phyloP scores from a whole-genome alignment of 371 early-diverging fungal genomes.

The Umbelopsis sp. region DNA sequence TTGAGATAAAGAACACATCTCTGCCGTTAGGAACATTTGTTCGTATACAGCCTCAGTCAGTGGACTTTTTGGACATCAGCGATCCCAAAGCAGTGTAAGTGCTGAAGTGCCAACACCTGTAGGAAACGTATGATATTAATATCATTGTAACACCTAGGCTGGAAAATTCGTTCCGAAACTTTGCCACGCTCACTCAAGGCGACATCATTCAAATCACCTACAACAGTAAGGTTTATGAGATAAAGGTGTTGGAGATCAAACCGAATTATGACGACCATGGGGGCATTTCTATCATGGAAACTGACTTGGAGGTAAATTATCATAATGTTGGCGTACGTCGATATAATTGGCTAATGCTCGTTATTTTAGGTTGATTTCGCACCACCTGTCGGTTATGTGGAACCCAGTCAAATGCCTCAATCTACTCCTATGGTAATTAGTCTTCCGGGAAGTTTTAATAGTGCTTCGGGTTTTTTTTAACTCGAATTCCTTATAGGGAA shows the following conservation, averaged over 20 bases:
- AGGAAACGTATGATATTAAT: not conserved
- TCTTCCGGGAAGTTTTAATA: too few relatives aligned
- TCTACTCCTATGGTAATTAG: slow-evolving; percentile 43
- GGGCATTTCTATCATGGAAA: slow-evolving; percentile 97
- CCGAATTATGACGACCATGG: slow-evolving; percentile 67
- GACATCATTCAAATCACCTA: slow-evolving; percentile 95
- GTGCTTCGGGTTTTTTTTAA: not conserved
- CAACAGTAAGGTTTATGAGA: slow-evolving; percentile 87
- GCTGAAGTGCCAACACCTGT: not conserved
- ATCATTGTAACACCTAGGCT: slow-evolving; percentile 51
- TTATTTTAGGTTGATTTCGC: slow-evolving; percentile 90
- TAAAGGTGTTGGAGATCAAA: slow-evolving; percentile 91
- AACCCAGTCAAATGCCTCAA: slow-evolving; percentile 66
- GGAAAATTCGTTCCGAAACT: slow-evolving; percentile 97
- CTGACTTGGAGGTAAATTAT: slow-evolving; percentile 88
- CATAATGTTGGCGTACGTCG: not conserved
- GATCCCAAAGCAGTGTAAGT: slow-evolving; percentile 96
- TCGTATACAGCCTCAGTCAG: slow-evolving; percentile 97
- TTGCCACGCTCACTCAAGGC: slow-evolving; percentile 92
- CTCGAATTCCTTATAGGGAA: slow-evolving; percentile 39
- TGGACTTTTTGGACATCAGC: slow-evolving; percentile 97
- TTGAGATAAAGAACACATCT: slow-evolving; percentile 79
- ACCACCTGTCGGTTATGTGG: slow-evolving; percentile 97
- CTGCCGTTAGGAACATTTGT: slow-evolving; percentile 93
- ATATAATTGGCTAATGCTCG: not conserved